These are phyloP conservation scores for Sarocladiaceae sp. DNA, from an alignment of 2,329 filamentous ascomycete species.

Conservation along the genomic window DNA sequence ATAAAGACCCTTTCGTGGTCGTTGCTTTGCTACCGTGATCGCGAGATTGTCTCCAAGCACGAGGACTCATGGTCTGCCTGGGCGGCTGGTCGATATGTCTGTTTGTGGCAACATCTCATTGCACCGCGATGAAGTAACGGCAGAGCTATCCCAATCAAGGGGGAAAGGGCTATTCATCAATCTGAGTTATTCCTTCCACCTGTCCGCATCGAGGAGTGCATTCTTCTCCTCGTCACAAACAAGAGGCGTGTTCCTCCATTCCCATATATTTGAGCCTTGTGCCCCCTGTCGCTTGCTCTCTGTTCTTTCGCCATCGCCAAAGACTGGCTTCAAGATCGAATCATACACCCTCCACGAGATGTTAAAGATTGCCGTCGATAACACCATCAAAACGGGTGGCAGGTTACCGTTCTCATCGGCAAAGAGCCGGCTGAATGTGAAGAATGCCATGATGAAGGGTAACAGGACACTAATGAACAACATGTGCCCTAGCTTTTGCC, in stretches of 20 bases:
- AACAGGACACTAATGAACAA: constrained; percentile 55
- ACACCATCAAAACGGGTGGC: constrained; percentile 58
- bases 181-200: not conserved
- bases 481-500: constrained; percentile 59
- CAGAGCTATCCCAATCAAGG: too few species aligned
- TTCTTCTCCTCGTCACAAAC: constrained; percentile 1
- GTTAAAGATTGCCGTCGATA: constrained; percentile 47
- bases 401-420: constrained; percentile 60
- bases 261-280: not conserved
- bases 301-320: constrained; percentile 81
- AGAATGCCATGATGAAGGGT: constrained; percentile 48
- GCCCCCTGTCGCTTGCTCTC: constrained; percentile 15
- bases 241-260: not conserved
- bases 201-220: not conserved
- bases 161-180: too few species aligned
- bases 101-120: too few species aligned
- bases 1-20: too few species aligned
- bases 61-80: too few species aligned
- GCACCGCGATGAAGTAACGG: too few species aligned
- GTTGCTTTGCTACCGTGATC: too few species aligned
- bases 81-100: too few species aligned
- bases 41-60: too few species aligned
- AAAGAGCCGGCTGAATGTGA: constrained; percentile 39
- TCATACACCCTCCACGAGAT: constrained; percentile 41
- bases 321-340: constrained; percentile 47